phyloP scores from a whole-genome alignment of 2,329 filamentous ascomycete species.

The Fusarium begoniae region DNA sequence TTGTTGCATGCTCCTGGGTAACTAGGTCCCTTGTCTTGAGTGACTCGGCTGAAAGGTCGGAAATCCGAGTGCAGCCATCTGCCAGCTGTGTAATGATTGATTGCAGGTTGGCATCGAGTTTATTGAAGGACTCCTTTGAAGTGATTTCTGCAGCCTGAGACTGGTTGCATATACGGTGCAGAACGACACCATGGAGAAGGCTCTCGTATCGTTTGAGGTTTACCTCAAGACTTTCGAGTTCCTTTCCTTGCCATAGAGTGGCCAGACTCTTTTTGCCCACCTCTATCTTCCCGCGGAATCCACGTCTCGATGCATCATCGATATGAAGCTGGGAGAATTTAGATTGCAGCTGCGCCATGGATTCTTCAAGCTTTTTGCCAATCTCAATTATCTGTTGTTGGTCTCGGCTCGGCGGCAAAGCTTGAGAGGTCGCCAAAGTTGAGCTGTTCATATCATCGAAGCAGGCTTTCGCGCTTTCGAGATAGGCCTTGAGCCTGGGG shows the following conservation, averaged over 20 bases:
- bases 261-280: rapidly evolving
- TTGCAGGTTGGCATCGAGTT: not conserved
- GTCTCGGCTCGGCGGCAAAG: not conserved
- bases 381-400: not conserved
- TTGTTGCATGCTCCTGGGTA: not conserved
- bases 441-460: not conserved
- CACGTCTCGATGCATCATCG: not conserved
- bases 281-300: not conserved
- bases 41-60: not conserved
- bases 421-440: not conserved
- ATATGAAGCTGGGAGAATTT: not conserved
- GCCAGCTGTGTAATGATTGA: not conserved
- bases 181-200: not conserved
- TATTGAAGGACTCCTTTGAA: rapidly evolving
- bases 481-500: not conserved
- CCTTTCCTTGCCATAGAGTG: not conserved
- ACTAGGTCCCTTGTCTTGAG: rapidly evolving
- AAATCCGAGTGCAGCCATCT: rapidly evolving
- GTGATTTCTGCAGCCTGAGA: not conserved
- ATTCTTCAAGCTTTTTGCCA: not conserved
- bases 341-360: rapidly evolving
- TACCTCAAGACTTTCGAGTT: not conserved
- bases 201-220: not conserved
- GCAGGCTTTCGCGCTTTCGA: not conserved
- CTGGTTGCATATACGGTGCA: rapidly evolving